Evolutionary conservation across 768 basidiomycete genomes (phyloP), one percentile per base, ranked within the genome.

Genomic region (Terana coerulea): DNA sequence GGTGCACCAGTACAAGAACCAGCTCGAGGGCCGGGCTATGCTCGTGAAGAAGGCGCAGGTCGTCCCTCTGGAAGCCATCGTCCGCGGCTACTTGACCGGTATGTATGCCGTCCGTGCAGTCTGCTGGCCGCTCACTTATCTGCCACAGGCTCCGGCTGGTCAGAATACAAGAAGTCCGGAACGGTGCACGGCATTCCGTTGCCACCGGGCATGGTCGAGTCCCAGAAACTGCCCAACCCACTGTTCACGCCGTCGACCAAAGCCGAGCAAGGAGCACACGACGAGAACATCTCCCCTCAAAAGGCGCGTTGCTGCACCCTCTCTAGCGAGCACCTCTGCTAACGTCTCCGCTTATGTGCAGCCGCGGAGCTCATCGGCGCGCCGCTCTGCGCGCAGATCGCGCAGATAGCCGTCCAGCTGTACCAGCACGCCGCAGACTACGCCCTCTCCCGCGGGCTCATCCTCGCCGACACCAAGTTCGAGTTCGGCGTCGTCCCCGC

Each of bases 381-480:
- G 59, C 79, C 80, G 6, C 72, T 91, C 17, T 91, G 78, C 57
- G 66, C 73, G 15, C 69, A 75, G 43, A 72, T 94, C 44, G 81
- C 86, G n/a, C 53, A 64, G 14, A 72, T 75, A 1, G 77, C 91
- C 1, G 59, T 94, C 5, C 69, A 75, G 52, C 71, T 93, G 1
- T 93, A 92, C 73, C 75, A 73, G 34, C 75, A 81, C 34, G 95
- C 94, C 2, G 83, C 91, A 0, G 78, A 73, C 24, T 81, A 91
- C 61, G 90, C 92, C 8, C 70, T 74, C 24, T 74, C 78, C 5
- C 78, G 83, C 4, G 95, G 92, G 15, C 75, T 98, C 51, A 97
- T 98, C 61, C 84, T 99, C 37, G 97, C 94, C 21, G 95, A 99
- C 68, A 98, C 95, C 34, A 99, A 99, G 67, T 98, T 98, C 68